A percentile compares a stretch with the other conserved stretches of the same genome.
phyloP scores from a whole-genome alignment of 768 basidiomycete genomes.

The Podaxis pistillaris region DNA sequence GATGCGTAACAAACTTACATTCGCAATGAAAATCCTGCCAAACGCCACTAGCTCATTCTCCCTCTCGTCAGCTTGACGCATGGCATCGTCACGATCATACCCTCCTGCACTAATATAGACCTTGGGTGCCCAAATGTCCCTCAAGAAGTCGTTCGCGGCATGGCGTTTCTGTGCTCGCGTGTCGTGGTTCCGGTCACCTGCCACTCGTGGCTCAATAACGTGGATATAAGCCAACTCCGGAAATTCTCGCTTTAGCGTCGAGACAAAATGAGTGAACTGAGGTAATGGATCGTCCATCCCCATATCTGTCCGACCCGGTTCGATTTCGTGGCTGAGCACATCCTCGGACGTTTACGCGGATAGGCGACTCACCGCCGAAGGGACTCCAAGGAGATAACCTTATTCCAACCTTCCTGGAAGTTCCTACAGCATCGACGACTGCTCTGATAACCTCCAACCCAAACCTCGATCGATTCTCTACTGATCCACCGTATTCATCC shows the following conservation, averaged over 20 bases:
- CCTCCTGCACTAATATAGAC: slow-evolving; percentile 43
- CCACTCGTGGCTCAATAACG: slow-evolving; percentile 37
- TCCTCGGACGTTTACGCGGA: background rate
- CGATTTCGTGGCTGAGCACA: slow-evolving; percentile 9
- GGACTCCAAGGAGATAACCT: slow-evolving; percentile 56
- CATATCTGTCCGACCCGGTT: slow-evolving; percentile 50
- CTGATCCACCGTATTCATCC: slow-evolving; percentile 59
- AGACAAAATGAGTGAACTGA: slow-evolving; percentile 49
- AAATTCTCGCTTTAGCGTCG: slow-evolving; percentile 28
- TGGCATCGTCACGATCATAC: slow-evolving; percentile 38
- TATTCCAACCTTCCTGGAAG: slow-evolving; percentile 44
- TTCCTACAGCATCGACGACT: slow-evolving; percentile 49
- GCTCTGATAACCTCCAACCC: slow-evolving; percentile 49
- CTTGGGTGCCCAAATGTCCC: slow-evolving; percentile 42
- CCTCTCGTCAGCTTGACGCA: slow-evolving; percentile 31
- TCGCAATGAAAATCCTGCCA: slow-evolving; percentile 31
- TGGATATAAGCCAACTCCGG: slow-evolving; percentile 45
- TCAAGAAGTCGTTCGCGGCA: slow-evolving; percentile 40
- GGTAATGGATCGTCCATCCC: slow-evolving; percentile 31
- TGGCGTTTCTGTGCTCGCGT: slow-evolving; percentile 15
- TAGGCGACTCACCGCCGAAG: slow-evolving; percentile 32
- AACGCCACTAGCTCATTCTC: slow-evolving; percentile 28
- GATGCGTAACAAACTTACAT: slow-evolving; percentile 18
- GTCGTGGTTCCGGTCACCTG: background rate
- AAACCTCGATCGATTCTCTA: slow-evolving; percentile 58